phyloP scores from a whole-genome alignment of 345 rosid genomes.

The Erysimum cheiranthoides region DNA sequence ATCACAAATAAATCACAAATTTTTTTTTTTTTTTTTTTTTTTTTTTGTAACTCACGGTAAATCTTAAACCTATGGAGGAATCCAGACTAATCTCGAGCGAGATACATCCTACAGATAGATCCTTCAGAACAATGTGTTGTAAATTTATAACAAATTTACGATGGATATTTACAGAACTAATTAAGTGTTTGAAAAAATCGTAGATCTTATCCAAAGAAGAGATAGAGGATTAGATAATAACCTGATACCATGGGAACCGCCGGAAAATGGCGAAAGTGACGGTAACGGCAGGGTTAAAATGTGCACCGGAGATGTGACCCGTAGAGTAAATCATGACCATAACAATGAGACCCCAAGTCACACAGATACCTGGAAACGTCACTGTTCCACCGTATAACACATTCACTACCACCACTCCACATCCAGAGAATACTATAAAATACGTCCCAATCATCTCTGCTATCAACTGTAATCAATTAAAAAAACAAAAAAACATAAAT shows the following conservation, averaged over 20 bases:
- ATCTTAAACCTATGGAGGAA: no score
- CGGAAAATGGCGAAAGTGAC: conserved; percentile 64
- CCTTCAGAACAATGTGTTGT: no score
- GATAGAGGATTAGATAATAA: conserved; percentile 6
- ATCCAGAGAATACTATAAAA: conserved; percentile 74
- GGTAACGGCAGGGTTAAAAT: conserved; percentile 84
- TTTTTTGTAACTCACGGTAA: no score
- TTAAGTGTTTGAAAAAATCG: background rate
- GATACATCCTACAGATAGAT: no score
- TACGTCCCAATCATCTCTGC: conserved; percentile 78
- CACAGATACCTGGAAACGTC: conserved; percentile 69
- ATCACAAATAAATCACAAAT: no score
- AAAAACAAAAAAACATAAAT: background rate
- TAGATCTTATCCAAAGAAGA: background rate
- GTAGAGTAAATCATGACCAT: conserved; percentile 76
- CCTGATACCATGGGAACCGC: conserved; percentile 62
- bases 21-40: no score
- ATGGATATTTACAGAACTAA: no score
- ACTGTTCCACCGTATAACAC: conserved; percentile 58
- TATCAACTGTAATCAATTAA: conserved; percentile 46
- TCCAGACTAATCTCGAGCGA: no score
- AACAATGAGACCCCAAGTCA: conserved; percentile 74
- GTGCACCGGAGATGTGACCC: conserved; percentile 86
- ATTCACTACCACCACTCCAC: conserved; percentile 70
- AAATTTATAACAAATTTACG: no score